Evolutionary conservation across 306 rosid species (phyloP).

Genomic region (Rosa chinensis): DNA sequence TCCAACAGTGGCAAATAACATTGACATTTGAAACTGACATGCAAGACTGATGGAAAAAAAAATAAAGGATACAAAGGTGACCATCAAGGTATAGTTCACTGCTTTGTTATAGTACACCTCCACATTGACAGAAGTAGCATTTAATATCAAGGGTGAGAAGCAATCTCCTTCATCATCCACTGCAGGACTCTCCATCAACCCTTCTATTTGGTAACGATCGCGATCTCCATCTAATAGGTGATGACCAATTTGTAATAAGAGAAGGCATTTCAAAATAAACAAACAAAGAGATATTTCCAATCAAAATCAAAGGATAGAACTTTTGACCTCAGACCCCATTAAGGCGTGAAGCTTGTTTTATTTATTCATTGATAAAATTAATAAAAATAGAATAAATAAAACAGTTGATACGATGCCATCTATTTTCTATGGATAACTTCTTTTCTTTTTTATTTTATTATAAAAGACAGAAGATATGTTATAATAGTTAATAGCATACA

Average conservation of each 20-base stretch:
- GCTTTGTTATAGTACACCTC: constrained; percentile 97
- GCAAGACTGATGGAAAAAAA: constrained; percentile 11
- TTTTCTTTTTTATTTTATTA: no score
- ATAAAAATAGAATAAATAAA: neutral
- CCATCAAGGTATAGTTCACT: constrained; percentile 98
- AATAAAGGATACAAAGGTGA: constrained; percentile 93
- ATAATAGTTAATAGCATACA: no score
- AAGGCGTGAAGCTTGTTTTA: neutral
- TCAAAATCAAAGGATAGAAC: neutral
- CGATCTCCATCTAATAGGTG: constrained; percentile 64
- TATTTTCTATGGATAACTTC: no score
- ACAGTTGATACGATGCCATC: neutral
- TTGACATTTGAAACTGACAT: constrained; percentile 7
- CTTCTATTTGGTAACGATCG: constrained; percentile 77
- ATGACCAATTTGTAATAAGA: constrained; percentile 25
- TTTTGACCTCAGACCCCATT: neutral
- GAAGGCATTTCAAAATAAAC: neutral
- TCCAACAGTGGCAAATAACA: constrained; percentile 23
- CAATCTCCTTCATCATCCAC: constrained; percentile 90
- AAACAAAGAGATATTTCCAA: neutral
- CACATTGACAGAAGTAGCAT: constrained; percentile 87
- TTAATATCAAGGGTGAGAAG: constrained; percentile 76
- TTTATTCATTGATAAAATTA: neutral
- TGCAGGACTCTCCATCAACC: constrained; percentile 92
- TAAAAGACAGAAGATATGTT: no score